Evolutionary conservation across 2,329 filamentous ascomycete species (phyloP).

Genomic region (Madurella mycetomatis): DNA sequence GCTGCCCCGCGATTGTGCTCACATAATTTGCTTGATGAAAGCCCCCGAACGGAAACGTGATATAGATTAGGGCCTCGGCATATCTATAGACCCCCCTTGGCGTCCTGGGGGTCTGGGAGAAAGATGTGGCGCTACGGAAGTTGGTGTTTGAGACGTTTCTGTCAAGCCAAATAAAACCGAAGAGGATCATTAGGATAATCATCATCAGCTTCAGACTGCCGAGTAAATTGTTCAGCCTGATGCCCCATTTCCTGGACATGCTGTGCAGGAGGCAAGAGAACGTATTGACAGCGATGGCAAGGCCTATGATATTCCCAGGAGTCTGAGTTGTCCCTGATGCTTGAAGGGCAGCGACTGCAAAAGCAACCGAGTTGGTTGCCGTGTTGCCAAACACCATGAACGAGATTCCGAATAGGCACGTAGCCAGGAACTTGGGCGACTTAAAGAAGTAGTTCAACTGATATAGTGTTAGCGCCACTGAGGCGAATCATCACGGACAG

Average conservation of each 20-base stretch:
- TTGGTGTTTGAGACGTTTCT: constrained; percentile 11
- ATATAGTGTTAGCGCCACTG: too few species aligned
- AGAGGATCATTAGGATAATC: constrained; percentile 14
- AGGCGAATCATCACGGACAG: too few species aligned
- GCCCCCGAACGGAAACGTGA: constrained; percentile 17
- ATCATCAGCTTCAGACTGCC: constrained; percentile 16
- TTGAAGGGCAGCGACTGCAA: constrained; percentile 13
- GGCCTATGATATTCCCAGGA: constrained; percentile 9
- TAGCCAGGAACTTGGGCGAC: constrained; percentile 14
- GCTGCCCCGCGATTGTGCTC: not conserved
- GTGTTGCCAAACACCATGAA: constrained; percentile 21
- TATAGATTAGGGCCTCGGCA: constrained; percentile 14
- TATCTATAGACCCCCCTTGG: constrained; percentile 12
- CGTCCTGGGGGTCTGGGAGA: constrained; percentile 10
- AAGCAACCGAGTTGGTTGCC: constrained; percentile 16
- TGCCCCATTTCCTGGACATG: constrained; percentile 21
- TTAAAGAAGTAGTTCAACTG: constrained; percentile 20
- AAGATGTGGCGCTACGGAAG: constrained; percentile 3
- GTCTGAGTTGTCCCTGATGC: constrained; percentile 1
- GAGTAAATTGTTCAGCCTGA: constrained; percentile 17
- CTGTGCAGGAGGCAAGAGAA: constrained; percentile 17
- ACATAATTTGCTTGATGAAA: constrained; percentile 22
- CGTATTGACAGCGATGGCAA: constrained; percentile 16
- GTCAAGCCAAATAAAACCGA: constrained; percentile 10
- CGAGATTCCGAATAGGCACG: constrained; percentile 19